phyloP scores from a whole-genome alignment of 1,139 yeast genomes.

The Arxiozyma slooffiae region DNA sequence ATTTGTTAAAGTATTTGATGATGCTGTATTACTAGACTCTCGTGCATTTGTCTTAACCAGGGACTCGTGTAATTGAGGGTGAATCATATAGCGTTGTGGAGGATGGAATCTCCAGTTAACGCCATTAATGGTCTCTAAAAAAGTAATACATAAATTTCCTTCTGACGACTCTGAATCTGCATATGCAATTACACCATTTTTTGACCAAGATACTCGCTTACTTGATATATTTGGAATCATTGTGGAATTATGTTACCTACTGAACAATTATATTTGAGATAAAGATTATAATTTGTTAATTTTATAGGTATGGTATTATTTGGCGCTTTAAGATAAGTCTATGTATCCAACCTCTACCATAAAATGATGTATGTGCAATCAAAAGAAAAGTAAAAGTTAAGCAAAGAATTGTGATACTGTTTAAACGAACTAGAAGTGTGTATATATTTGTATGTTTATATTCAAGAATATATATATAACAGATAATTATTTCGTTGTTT shows the following conservation, averaged over 20 bases:
- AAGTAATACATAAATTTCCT: slow-evolving; percentile 28
- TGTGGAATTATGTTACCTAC: neutral
- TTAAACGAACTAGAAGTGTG: too few relatives aligned
- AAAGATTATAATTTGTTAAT: neutral
- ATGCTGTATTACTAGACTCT: neutral
- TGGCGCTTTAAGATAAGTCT: neutral
- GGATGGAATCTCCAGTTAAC: slow-evolving; percentile 31
- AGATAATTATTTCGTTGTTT: neutral
- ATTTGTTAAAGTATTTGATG: neutral
- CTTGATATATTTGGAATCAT: slow-evolving; percentile 1
- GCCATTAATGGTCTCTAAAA: slow-evolving; percentile 30
- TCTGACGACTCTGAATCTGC: slow-evolving; percentile 26
- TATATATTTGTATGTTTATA: neutral
- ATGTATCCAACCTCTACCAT: neutral
- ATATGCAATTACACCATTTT: slow-evolving; percentile 30
- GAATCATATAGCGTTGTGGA: slow-evolving; percentile 26
- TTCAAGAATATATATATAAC: neutral
- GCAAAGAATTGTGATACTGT: too few relatives aligned
- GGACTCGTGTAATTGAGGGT: slow-evolving; percentile 27
- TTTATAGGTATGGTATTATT: neutral
- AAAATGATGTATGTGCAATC: neutral
- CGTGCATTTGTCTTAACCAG: slow-evolving; percentile 1
- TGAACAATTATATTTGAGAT: too few relatives aligned
- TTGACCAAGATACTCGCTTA: slow-evolving; percentile 27
- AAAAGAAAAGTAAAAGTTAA: too few relatives aligned